phyloP scores from a whole-genome alignment of 2,329 filamentous ascomycete genomes.

The Fusarium xyrophilum region DNA sequence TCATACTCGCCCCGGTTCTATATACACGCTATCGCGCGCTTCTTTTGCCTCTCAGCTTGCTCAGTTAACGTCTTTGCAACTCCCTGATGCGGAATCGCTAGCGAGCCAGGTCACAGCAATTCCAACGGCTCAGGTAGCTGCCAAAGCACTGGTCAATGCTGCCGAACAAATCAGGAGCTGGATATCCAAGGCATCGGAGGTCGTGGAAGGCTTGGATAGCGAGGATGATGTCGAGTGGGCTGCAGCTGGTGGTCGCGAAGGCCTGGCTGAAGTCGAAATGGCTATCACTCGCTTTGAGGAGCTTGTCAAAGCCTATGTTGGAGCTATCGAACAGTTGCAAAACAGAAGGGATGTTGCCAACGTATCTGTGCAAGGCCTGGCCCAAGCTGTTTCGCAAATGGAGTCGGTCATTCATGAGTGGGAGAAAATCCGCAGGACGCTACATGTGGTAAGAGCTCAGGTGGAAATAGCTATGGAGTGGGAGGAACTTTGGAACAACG shows the following conservation, averaged over 20 bases:
- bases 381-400: slow-evolving; percentile 83
- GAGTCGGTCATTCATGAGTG: slow-evolving; percentile 85
- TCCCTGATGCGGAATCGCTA: slow-evolving; percentile 84
- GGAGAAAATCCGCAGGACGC: slow-evolving; percentile 77
- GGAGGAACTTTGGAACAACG: slow-evolving; percentile 95
- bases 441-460: slow-evolving; percentile 83
- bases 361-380: slow-evolving; percentile 75
- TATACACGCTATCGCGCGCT: slow-evolving; percentile 89
- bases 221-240: slow-evolving; percentile 99
- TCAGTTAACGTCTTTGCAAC: slow-evolving; percentile 86
- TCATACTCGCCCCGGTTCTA: slow-evolving; percentile 77
- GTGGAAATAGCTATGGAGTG: slow-evolving; percentile 99
- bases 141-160: slow-evolving; percentile 81
- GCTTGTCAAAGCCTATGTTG: slow-evolving; percentile 89
- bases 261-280: slow-evolving; percentile 73
- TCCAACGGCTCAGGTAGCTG: slow-evolving; percentile 82
- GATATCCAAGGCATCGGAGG: slow-evolving; percentile 91
- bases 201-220: slow-evolving; percentile 86
- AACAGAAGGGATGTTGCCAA: slow-evolving; percentile 74
- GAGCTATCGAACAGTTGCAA: slow-evolving; percentile 92
- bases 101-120: slow-evolving; percentile 85
- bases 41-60: slow-evolving; percentile 94
- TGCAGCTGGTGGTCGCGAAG: slow-evolving; percentile 82
- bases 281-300: slow-evolving; percentile 86
- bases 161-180: slow-evolving; percentile 92